Evolutionary conservation across 768 basidiomycete genomes (phyloP).

Genomic region (Lactifluus subvellereus): DNA sequence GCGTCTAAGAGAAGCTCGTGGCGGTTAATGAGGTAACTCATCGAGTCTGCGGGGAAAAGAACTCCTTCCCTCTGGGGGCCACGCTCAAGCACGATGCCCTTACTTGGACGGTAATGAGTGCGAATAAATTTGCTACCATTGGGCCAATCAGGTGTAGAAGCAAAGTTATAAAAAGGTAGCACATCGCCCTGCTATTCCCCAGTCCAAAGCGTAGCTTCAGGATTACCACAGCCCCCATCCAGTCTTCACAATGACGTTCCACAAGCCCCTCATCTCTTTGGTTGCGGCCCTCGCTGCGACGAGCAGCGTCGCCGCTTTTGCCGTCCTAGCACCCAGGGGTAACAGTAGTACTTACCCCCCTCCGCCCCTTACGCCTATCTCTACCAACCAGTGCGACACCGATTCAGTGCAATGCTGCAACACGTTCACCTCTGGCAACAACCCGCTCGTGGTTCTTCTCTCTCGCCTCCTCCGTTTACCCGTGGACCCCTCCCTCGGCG

Average conservation of each 20-base stretch:
- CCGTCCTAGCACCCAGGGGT: background rate
- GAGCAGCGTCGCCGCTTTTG: background rate
- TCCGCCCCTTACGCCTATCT: background rate
- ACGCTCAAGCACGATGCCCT: background rate
- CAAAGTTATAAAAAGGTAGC: background rate
- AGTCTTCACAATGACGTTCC: background rate
- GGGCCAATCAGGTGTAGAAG: background rate
- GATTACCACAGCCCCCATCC: background rate
- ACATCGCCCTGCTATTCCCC: background rate
- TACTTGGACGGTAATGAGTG: background rate
- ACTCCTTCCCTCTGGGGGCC: background rate
- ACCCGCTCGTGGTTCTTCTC: background rate
- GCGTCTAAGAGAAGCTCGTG: background rate
- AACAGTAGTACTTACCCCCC: no score
- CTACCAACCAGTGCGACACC: background rate
- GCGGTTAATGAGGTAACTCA: background rate
- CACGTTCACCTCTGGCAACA: background rate
- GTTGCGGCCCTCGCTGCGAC: background rate
- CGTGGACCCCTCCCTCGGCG: background rate
- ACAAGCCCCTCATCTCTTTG: conserved; percentile 5
- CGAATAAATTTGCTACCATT: background rate
- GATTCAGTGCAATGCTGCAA: background rate
- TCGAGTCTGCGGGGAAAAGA: background rate
- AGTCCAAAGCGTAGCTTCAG: background rate
- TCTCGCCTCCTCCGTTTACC: background rate